Evolutionary conservation across 352 stramenopile species (phyloP).

Genomic region (Phytophthora sojae): DNA sequence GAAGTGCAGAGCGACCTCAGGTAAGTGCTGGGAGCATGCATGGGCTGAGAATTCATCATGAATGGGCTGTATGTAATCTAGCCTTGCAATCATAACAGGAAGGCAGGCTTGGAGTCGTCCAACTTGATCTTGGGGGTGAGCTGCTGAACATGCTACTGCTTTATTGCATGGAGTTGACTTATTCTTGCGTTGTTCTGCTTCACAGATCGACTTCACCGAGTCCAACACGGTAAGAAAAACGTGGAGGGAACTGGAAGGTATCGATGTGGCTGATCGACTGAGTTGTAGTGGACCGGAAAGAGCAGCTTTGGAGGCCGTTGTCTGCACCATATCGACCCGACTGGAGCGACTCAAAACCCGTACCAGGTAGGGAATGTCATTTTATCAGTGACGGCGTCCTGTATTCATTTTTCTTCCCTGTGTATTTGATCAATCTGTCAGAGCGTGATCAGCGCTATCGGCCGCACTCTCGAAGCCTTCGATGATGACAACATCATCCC

Average conservation of each 20-base stretch:
- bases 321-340: slow-evolving; percentile 73
- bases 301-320: slow-evolving; percentile 64
- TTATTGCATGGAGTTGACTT: not conserved
- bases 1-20: slow-evolving; percentile 54
- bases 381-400: not conserved
- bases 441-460: slow-evolving; percentile 72
- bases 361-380: slow-evolving; percentile 41
- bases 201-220: slow-evolving; percentile 76
- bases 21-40: slow-evolving; percentile 1
- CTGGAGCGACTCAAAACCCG: slow-evolving; percentile 55
- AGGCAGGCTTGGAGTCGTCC: slow-evolving; percentile 62
- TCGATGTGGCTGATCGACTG: not conserved
- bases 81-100: slow-evolving; percentile 21
- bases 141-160: not conserved
- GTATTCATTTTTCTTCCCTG: not conserved
- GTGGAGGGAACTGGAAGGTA: not conserved
- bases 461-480: slow-evolving; percentile 68
- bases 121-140: slow-evolving; percentile 60
- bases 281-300: slow-evolving; percentile 69
- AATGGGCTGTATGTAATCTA: slow-evolving; percentile 1
- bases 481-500: slow-evolving; percentile 87
- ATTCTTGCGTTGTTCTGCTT: slow-evolving; percentile 5
- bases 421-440: not conserved
- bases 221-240: slow-evolving; percentile 55
- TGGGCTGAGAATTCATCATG: not conserved